Percentiles rank a stretch among this genome's conserved stretches.
phyloP scores from a whole-genome alignment of 257 asterid genomes.

The Rhazya stricta region DNA sequence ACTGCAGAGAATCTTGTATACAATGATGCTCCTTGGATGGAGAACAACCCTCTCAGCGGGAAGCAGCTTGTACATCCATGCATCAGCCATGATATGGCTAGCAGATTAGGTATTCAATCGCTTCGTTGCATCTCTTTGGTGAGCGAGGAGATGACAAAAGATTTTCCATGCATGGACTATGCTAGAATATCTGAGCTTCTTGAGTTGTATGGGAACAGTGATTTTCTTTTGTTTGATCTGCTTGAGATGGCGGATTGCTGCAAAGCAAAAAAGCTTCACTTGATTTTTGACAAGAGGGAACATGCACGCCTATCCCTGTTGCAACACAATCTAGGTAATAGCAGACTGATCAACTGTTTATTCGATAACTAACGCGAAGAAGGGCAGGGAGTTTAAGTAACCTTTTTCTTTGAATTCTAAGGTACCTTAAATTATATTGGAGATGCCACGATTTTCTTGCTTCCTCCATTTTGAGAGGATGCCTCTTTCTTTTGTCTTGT shows the following conservation, averaged over 20 bases:
- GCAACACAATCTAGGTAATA: slow-evolving; percentile 92
- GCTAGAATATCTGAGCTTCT: slow-evolving; percentile 67
- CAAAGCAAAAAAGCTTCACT: slow-evolving; percentile 83
- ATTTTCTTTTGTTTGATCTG: slow-evolving; percentile 82
- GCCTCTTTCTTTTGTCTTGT: background rate
- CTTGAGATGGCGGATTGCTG: slow-evolving; percentile 98
- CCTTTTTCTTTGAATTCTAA: background rate
- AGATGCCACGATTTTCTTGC: background rate
- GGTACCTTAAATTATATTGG: background rate
- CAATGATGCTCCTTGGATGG: slow-evolving; percentile 97
- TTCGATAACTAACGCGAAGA: background rate
- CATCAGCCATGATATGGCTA: slow-evolving; percentile 70
- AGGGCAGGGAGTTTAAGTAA: background rate
- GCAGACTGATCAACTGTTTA: slow-evolving; percentile 13
- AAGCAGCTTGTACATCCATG: slow-evolving; percentile 74
- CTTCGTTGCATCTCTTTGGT: slow-evolving; percentile 82
- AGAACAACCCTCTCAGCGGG: slow-evolving; percentile 55
- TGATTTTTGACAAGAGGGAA: slow-evolving; percentile 86
- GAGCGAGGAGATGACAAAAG: slow-evolving; percentile 82
- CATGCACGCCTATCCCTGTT: slow-evolving; percentile 78
- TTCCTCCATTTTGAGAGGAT: background rate
- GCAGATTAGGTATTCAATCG: slow-evolving; percentile 77
- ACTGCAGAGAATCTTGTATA: slow-evolving; percentile 72
- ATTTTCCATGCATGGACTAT: slow-evolving; percentile 91
- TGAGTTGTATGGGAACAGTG: slow-evolving; percentile 60